Base-by-base conservation (phyloP, 495 filamentous ascomycete genomes). In the Amorphotheca resinae region DNA sequence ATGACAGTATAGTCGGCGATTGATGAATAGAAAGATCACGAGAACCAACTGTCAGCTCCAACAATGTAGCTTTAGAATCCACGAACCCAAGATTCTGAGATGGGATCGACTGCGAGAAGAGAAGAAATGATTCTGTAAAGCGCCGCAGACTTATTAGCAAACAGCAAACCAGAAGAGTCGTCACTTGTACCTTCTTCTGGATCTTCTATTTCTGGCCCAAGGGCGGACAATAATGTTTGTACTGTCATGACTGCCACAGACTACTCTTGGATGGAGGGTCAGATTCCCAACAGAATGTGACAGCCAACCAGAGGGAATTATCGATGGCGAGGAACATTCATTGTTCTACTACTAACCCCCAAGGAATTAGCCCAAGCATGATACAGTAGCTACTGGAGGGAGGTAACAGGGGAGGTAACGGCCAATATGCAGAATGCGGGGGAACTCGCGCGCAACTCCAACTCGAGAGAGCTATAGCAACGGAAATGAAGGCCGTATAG, bases 31-130 rank as follows among this genome's bases (percentile, higher is more conserved):
- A 74, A 38, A 91, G 73, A 52, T 93, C 84, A 42, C 67, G 68
- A 33, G 66, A 76, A 45, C 66, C 73, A 51, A 95, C 68, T 17
- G 72, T 70, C 42, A 95, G 51, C 11, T 91, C 76, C 39, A 95
- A 51, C 11, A 63, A 61, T 1, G 68, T 53, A 12, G 80, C 71
- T 45, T 74, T 76, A 3, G 80, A 64, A 61, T 95, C 78, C 48
- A 95, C 57, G 56, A 95, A 88, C 43, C 89, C 89, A 9, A 96
- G 78, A 50, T 87, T 78, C 40, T 78, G 75, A 6, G 82, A 82
- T 3, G 82, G 77, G 36, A 87, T 72, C 14, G 72, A 56, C 50
- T 83, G 77, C 11, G 84, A 76, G 68, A 93, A 95, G 38, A 95
- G 70, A 22, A 84, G 61, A 54, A 91, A 93, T 28, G 83, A 79